Evolutionary conservation across 2,329 filamentous ascomycete species (phyloP).

Genomic region (Claviceps sp.): DNA sequence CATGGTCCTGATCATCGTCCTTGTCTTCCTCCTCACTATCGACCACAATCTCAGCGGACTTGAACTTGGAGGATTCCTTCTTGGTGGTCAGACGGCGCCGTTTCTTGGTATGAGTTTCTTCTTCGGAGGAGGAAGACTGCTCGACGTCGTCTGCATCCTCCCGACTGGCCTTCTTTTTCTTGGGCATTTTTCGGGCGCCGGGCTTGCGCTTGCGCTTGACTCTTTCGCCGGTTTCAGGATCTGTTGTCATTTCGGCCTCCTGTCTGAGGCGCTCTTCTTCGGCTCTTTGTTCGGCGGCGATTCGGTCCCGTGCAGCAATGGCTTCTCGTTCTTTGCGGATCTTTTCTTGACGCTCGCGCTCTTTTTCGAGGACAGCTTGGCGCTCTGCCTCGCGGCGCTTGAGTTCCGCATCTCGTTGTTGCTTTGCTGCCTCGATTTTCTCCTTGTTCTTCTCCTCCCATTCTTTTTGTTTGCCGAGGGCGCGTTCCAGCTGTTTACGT

Average conservation of each 20-base stretch:
- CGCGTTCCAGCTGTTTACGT: constrained; percentile 78
- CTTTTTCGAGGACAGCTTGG: constrained; percentile 51
- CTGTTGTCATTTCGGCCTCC: constrained; percentile 69
- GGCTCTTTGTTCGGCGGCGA: constrained; percentile 51
- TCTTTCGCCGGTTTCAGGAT: constrained; percentile 69
- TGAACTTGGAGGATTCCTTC: constrained; percentile 52
- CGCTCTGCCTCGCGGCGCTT: constrained; percentile 65
- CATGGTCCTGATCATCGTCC: not conserved
- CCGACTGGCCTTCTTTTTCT: constrained; percentile 38
- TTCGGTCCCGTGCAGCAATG: constrained; percentile 64
- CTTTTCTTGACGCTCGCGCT: constrained; percentile 63
- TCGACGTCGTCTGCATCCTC: constrained; percentile 31
- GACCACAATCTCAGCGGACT: constrained; percentile 72
- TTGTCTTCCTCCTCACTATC: constrained; percentile 49
- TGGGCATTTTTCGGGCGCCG: constrained; percentile 29
- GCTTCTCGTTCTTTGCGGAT: constrained; percentile 75
- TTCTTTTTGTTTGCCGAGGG: constrained; percentile 70
- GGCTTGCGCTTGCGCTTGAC: constrained; percentile 63
- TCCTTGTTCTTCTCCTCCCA: constrained; percentile 90
- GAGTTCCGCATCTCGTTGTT: constrained; percentile 69
- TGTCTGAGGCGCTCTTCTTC: constrained; percentile 19
- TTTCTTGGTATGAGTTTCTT: constrained; percentile 42
- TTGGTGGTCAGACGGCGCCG: constrained; percentile 45
- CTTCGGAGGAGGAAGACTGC: constrained; percentile 31
- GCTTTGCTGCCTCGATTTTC: constrained; percentile 69